These are phyloP conservation scores for Lotmaria passim DNA, from an alignment of 208 protist genomes.

Conservation along the genomic window DNA sequence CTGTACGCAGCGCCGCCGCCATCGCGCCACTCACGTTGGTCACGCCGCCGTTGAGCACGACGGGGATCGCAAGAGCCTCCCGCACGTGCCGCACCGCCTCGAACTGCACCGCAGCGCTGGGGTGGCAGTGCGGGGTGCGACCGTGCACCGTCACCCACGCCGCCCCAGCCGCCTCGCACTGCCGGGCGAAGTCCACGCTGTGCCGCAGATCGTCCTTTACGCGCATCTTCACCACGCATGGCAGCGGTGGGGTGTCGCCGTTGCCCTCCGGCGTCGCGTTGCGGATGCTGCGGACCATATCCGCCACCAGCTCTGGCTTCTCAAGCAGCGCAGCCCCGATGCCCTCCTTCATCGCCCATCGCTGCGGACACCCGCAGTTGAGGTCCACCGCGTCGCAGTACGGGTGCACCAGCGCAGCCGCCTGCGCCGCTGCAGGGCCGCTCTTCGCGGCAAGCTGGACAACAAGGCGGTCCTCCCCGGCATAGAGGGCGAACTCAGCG, in stretches of 20 bases:
- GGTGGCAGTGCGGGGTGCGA: conserved; percentile 57
- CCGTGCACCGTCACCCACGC: conserved; percentile 90
- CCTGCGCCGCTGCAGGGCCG: conserved; percentile 59
- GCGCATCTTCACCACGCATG: conserved; percentile 89
- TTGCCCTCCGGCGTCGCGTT: conserved; percentile 44
- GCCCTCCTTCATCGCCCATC: conserved; percentile 85
- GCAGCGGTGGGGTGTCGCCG: conserved; percentile 25
- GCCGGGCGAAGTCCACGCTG: conserved; percentile 86
- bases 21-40: conserved; percentile 56
- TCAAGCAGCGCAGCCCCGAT: conserved; percentile 76
- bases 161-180: conserved; percentile 78
- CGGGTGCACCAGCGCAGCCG: conserved; percentile 51
- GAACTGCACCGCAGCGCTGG: conserved; percentile 58
- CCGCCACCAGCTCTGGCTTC: conserved; percentile 74
- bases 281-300: conserved; percentile 76
- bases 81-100: conserved; percentile 70
- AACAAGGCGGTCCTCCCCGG: conserved; percentile 72
- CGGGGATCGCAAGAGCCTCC: conserved; percentile 70
- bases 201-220: conserved; percentile 62
- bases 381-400: conserved; percentile 90
- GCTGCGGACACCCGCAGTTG: conserved; percentile 95
- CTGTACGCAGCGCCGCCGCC: conserved; percentile 47
- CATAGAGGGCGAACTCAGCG: conserved; percentile 80
- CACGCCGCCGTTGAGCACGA: conserved; percentile 89
- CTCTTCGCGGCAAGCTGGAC: conserved; percentile 86